phyloP scores from a whole-genome alignment of 192 early-diverging fungal genomes.

The Gonapodya prolifera region DNA sequence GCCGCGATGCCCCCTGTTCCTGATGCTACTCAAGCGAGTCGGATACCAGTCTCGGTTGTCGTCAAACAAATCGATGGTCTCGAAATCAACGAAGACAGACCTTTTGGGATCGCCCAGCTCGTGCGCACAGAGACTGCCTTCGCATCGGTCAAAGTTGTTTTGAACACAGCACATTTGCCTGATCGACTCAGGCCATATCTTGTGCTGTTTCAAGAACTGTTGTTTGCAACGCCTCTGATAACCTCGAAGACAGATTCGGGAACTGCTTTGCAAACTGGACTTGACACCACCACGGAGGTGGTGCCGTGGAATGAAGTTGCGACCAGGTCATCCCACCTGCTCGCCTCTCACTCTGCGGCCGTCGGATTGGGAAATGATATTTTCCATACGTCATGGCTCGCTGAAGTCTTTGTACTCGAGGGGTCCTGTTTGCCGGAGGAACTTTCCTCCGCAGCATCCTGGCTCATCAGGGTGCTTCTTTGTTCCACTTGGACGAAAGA shows the following conservation, averaged over 20 bases:
- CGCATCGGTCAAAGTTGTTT: constrained; percentile 39
- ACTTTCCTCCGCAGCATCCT: background rate
- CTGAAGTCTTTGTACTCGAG: constrained; percentile 3
- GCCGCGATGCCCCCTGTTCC: constrained; percentile 54
- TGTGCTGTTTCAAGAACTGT: constrained; percentile 62
- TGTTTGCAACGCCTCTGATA: constrained; percentile 42
- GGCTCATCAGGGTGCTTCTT: background rate
- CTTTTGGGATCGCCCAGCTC: constrained; percentile 40
- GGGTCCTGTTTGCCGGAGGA: background rate
- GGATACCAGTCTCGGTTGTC: constrained; percentile 15
- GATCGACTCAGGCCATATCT: constrained; percentile 50
- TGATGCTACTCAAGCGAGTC: constrained; percentile 36
- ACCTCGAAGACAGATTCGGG: constrained; percentile 20
- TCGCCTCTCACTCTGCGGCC: constrained; percentile 24
- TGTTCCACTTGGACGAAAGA: background rate
- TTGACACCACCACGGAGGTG: constrained; percentile 16
- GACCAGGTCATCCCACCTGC: constrained; percentile 29
- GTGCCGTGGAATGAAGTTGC: constrained; percentile 20
- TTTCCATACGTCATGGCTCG: constrained; percentile 29
- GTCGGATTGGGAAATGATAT: constrained; percentile 30
- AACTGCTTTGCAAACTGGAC: background rate
- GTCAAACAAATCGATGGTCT: background rate
- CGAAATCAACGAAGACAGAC: constrained; percentile 7
- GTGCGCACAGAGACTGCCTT: constrained; percentile 58
- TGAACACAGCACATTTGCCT: constrained; percentile 35